These are phyloP conservation scores for Cryomyces minteri DNA, from an alignment of 495 filamentous ascomycete genomes.

Conservation along the genomic window DNA sequence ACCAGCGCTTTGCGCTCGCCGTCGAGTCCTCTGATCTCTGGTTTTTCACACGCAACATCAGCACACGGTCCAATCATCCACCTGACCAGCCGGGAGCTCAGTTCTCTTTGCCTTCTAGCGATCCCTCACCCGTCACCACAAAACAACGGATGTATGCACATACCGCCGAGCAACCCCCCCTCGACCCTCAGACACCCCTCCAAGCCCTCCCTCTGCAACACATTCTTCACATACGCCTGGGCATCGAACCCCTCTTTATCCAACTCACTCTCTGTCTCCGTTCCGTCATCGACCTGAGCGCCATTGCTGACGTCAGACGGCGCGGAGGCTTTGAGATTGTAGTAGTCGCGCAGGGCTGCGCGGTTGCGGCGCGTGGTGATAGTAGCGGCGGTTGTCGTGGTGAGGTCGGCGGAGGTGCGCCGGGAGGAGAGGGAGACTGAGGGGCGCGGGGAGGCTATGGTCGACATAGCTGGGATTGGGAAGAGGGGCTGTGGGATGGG, in stretches of 20 bases:
- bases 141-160: background rate
- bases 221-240: conserved; percentile 37
- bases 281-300: conserved; percentile 4
- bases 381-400: conserved; percentile 23
- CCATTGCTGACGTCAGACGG: conserved; percentile 11
- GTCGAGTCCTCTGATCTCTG: conserved; percentile 75
- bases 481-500: background rate
- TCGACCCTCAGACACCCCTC: conserved; percentile 45
- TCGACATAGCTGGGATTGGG: conserved; percentile 43
- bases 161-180: conserved; percentile 36
- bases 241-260: conserved; percentile 39
- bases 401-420: conserved; percentile 50
- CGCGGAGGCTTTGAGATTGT: conserved; percentile 50
- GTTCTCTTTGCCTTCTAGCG: background rate
- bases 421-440: conserved; percentile 53
- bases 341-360: conserved; percentile 82
- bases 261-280: conserved; percentile 29
- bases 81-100: background rate
- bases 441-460: conserved; percentile 20
- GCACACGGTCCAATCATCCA: background rate
- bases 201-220: conserved; percentile 45
- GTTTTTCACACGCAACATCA: background rate
- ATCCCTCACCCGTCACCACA: too few relatives aligned
- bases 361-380: conserved; percentile 42
- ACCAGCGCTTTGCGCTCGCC: conserved; percentile 93